phyloP scores from a whole-genome alignment of 2,329 filamentous ascomycete genomes.

The Microcera coccophila region DNA sequence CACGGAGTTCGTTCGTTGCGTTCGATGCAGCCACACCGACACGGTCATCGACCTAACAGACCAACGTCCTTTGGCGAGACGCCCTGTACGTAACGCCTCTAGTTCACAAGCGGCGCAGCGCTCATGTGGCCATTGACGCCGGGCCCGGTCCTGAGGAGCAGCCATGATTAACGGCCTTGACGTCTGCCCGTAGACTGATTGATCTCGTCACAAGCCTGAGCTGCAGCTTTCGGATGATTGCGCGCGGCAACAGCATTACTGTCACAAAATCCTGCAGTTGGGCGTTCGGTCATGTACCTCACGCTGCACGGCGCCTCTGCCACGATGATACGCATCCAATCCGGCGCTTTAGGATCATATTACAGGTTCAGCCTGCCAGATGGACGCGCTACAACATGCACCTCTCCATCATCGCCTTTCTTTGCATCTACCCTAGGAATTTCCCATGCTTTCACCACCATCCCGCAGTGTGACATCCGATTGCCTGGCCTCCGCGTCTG shows the following conservation, averaged over 20 bases:
- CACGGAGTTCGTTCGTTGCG: background rate
- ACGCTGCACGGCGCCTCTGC: background rate
- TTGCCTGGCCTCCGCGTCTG: conserved; percentile 6
- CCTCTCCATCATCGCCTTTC: background rate
- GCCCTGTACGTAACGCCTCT: conserved; percentile 1
- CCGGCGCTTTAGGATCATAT: background rate
- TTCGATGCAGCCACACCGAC: background rate
- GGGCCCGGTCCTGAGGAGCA: conserved; percentile 4
- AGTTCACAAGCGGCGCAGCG: background rate
- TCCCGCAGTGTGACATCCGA: conserved; percentile 9
- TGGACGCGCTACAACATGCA: background rate
- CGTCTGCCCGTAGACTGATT: conserved; percentile 1
- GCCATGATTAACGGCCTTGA: conserved; percentile 5
- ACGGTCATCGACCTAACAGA: background rate
- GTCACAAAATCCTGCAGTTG: background rate
- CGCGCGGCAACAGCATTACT: background rate
- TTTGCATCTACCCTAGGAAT: background rate
- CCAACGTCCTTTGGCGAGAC: background rate
- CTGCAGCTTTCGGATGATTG: background rate
- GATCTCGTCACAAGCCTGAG: conserved; percentile 3
- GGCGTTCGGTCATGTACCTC: background rate
- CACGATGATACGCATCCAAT: background rate
- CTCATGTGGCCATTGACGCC: conserved; percentile 5
- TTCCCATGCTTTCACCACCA: conserved; percentile 7
- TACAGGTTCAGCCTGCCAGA: background rate